Conservation (phyloP, 2,329 filamentous ascomycete genomes). For the Exophiala lecanii-corni region DNA sequence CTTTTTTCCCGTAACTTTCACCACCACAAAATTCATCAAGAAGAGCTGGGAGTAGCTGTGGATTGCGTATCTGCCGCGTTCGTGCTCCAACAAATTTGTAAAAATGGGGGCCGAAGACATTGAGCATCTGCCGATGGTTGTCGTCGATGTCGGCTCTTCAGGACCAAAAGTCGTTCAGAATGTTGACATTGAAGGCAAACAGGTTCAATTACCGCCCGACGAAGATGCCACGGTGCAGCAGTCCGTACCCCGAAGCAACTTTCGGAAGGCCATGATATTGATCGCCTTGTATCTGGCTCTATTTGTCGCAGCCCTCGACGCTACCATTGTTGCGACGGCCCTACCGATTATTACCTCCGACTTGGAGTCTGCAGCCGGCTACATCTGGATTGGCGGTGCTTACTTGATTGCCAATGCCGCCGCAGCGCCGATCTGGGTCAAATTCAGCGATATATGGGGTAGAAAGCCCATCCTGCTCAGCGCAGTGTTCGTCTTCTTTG, state of each 20-base stretch:
- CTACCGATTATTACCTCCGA: conserved; percentile 30
- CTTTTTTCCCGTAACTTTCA: no score
- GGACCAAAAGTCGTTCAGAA: neutral
- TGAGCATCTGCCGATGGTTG: no score
- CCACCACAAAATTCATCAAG: no score
- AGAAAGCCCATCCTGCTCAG: conserved; percentile 50
- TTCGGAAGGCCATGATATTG: conserved; percentile 25
- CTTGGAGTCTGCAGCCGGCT: conserved; percentile 63
- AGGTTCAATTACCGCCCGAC: neutral
- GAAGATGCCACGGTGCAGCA: conserved; percentile 2
- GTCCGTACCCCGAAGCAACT: conserved; percentile 17
- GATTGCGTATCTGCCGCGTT: no score
- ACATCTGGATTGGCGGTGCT: conserved; percentile 72
- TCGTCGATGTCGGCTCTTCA: neutral
- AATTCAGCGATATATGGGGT: conserved; percentile 55
- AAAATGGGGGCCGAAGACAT: no score
- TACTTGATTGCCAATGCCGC: conserved; percentile 68
- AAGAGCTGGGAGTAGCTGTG: no score
- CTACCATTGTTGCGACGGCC: conserved; percentile 33
- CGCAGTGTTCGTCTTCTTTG: conserved; percentile 47
- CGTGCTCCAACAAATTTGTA: no score
- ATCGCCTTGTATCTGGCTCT: conserved; percentile 27
- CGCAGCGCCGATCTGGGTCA: conserved; percentile 66
- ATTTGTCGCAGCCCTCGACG: conserved; percentile 30
- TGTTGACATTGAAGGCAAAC: conserved; percentile 2